phyloP scores from a whole-genome alignment of 371 early-diverging fungal genomes.

The Mucor plumbeus region DNA sequence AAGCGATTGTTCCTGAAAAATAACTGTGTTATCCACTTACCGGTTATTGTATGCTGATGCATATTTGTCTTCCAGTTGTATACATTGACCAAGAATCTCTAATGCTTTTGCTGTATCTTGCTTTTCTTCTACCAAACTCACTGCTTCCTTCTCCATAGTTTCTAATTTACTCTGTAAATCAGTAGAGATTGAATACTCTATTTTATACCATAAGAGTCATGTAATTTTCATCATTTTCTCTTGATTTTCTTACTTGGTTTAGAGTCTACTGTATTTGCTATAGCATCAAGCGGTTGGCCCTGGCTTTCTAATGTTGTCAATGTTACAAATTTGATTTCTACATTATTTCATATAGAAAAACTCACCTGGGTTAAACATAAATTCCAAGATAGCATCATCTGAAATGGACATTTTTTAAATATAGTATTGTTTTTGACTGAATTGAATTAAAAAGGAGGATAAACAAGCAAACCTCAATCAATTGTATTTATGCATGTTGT shows the following conservation, averaged over 20 bases:
- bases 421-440: neutral
- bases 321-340: neutral
- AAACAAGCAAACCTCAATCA: slow-evolving; percentile 2
- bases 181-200: slow-evolving; percentile 38
- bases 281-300: slow-evolving; percentile 42
- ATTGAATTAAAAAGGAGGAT: neutral
- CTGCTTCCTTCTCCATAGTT: slow-evolving; percentile 54
- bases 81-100: slow-evolving; percentile 47
- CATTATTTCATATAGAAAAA: neutral
- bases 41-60: slow-evolving; percentile 89
- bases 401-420: slow-evolving; percentile 22
- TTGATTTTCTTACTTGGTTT: slow-evolving; percentile 30
- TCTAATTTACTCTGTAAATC: slow-evolving; percentile 43
- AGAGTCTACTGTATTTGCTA: slow-evolving; percentile 32
- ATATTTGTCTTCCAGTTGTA: slow-evolving; percentile 66
- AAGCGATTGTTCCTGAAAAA: neutral
- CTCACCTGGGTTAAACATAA: slow-evolving; percentile 54
- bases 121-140: slow-evolving; percentile 51
- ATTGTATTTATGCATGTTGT: neutral
- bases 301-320: slow-evolving; percentile 33
- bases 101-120: slow-evolving; percentile 57
- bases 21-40: slow-evolving; percentile 31
- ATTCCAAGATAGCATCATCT: slow-evolving; percentile 53
- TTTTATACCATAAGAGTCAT: too few relatives aligned
- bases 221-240: too few relatives aligned